Evolutionary conservation across 163 green algal genomes (phyloP), one percentile per base, ranked within the genome.

Genomic region (Scenedesmus sp.): DNA sequence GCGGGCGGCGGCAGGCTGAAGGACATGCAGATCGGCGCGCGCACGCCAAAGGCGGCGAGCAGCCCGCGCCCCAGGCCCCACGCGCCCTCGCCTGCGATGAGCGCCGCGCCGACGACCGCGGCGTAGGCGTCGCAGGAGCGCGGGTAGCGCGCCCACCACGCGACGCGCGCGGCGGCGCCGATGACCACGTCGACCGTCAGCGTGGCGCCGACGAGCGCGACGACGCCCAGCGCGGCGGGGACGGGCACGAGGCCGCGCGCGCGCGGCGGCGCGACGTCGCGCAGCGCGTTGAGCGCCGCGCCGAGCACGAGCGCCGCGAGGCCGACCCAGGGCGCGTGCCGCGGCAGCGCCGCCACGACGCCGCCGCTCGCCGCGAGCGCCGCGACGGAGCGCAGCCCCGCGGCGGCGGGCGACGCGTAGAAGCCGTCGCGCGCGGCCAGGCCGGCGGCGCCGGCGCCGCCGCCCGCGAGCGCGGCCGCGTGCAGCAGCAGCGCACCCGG

Each of bases 11-110:
- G 31, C 45, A 65, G 0, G 6, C 34, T 39, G 28, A 81, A 81
- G 5, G 10, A 67, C 74, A 81, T 81, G 74, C 74, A 81, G 34
- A 81, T 81, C 10, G 74, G 74, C 54, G 63, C 7, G 36, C 44
- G 26, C 14, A 75, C 18, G 4, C 15, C 63, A 70, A 81, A 81
- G 0, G 74, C 48, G 28, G 33, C 63, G 11, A 81, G 63, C 74
- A 81, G 39, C 29, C 20, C 74, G 36, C 54, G 63, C 33, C 63
- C 74, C 14, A 81, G 34, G 15, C 24, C 74, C 62, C 62, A 81
- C 18, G 75, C 24, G 7, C 62, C 74, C 47, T 75, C 63, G 26
- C 74, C 74, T 29, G 74, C 74, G 31, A 81, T 75, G 29, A 81
- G 54, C 9, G 74, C 74, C 33, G 34, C 50, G 14, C 74, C 74